Evolutionary conservation across 106 monocot genomes (phyloP).

Genomic region (Platanthera guangdongensis): DNA sequence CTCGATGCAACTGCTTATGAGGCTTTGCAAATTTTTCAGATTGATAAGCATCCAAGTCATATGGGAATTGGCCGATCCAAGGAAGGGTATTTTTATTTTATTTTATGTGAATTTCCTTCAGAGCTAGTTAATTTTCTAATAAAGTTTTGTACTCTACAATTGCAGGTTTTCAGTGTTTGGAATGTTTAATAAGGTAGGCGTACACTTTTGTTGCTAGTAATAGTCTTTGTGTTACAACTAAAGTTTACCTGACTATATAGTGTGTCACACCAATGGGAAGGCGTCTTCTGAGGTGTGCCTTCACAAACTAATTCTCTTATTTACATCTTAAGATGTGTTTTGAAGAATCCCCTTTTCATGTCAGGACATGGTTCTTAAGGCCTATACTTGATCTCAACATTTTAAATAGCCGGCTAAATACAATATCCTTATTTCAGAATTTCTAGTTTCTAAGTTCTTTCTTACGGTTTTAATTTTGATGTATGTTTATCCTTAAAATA

Average conservation of each 20-base stretch:
- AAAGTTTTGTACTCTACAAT: constrained; percentile 3
- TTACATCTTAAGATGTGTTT: neutral
- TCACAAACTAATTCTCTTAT: neutral
- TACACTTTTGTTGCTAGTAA: neutral
- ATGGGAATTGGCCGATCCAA: constrained; percentile 99
- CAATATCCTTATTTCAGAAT: constrained; percentile 55
- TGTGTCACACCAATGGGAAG: constrained; percentile 96
- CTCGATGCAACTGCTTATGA: constrained; percentile 91
- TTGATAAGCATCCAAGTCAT: constrained; percentile 96
- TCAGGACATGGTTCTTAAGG: constrained; percentile 72
- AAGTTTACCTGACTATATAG: constrained; percentile 30
- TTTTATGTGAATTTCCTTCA: neutral
- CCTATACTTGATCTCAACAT: constrained; percentile 68
- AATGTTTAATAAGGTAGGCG: constrained; percentile 87
- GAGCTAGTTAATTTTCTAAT: neutral
- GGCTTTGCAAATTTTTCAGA: constrained; percentile 92
- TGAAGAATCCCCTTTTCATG: constrained; percentile 2
- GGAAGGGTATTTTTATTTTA: constrained; percentile 65
- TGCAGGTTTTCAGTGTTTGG: constrained; percentile 98
- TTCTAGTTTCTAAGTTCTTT: neutral
- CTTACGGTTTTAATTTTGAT: neutral
- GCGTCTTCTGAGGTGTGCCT: constrained; percentile 64
- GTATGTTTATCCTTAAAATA: constrained; percentile 14
- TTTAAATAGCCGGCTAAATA: constrained; percentile 75
- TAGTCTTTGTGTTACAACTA: constrained; percentile 6